Conservation (phyloP, 192 early-diverging fungal genomes). For the Mortierella hygrophila region DNA sequence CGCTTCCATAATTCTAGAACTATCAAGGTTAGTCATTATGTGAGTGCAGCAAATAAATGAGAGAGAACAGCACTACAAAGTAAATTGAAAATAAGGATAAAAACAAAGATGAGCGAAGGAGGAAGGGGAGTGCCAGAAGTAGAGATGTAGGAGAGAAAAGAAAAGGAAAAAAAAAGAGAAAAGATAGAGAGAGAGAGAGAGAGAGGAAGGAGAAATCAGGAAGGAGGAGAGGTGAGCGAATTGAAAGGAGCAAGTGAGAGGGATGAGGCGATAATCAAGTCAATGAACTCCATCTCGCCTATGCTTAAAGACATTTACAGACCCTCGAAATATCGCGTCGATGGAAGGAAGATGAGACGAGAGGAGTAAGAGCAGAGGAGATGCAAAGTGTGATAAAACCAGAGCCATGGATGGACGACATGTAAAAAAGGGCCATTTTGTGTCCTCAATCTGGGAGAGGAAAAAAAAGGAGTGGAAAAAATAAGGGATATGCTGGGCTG, state of each 20-base stretch:
- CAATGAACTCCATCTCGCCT: neutral
- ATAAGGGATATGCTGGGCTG: neutral
- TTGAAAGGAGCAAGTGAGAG: neutral
- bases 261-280: neutral
- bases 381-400: too few species aligned
- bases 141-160: neutral
- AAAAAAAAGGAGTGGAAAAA: neutral
- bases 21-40: constrained; percentile 3
- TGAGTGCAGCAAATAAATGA: neutral
- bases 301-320: neutral
- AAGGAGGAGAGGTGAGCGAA: neutral
- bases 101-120: neutral
- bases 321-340: neutral
- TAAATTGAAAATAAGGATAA: neutral
- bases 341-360: neutral
- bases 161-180: neutral
- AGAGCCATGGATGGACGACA: neutral
- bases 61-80: neutral
- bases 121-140: neutral
- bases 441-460: neutral
- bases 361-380: too few species aligned
- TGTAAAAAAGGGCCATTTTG: neutral
- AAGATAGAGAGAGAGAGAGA: neutral
- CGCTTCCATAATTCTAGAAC: constrained; percentile 1
- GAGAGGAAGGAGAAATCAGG: neutral